These are phyloP conservation scores for Fusarium sambucinum DNA, from an alignment of 2,329 filamentous ascomycete species.

Conservation along the genomic window DNA sequence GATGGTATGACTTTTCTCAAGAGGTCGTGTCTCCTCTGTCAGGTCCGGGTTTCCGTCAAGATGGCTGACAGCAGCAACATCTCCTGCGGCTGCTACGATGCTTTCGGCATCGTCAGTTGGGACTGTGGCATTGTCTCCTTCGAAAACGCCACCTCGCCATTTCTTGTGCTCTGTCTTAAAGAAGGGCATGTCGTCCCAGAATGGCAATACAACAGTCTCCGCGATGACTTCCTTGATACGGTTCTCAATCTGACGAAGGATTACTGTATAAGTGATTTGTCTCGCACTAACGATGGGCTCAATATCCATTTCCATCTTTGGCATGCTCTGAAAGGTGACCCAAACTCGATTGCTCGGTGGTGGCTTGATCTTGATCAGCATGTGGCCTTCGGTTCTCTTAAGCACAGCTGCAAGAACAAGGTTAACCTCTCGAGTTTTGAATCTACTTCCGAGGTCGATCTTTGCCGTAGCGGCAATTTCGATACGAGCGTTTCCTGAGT, in stretches of 20 bases:
- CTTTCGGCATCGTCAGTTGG: conserved; percentile 38
- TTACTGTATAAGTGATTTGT: conserved; percentile 94
- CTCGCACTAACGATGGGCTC: conserved; percentile 95
- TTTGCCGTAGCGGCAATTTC: conserved; percentile 94
- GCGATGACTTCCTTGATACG: conserved; percentile 93
- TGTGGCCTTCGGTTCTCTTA: conserved; percentile 86
- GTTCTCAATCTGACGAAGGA: conserved; percentile 93
- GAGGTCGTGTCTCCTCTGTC: conserved; percentile 56
- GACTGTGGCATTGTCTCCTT: conserved; percentile 64
- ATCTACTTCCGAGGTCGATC: conserved; percentile 87
- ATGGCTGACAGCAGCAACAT: conserved; percentile 62
- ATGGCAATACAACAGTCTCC: conserved; percentile 90
- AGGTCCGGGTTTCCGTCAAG: conserved; percentile 58
- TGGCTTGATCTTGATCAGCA: conserved; percentile 89
- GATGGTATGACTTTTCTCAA: conserved; percentile 69
- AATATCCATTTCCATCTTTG: conserved; percentile 92
- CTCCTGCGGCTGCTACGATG: conserved; percentile 55
- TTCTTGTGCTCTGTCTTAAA: conserved; percentile 81
- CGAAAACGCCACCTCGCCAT: conserved; percentile 88
- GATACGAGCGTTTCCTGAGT: conserved; percentile 88
- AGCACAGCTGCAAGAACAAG: conserved; percentile 87
- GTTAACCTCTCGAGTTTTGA: conserved; percentile 91
- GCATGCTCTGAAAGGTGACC: conserved; percentile 94
- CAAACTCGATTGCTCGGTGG: conserved; percentile 96
- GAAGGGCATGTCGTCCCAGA: conserved; percentile 97